phyloP scores from a whole-genome alignment of 345 rosid genomes.

The Leavenworthia alabamica region DNA sequence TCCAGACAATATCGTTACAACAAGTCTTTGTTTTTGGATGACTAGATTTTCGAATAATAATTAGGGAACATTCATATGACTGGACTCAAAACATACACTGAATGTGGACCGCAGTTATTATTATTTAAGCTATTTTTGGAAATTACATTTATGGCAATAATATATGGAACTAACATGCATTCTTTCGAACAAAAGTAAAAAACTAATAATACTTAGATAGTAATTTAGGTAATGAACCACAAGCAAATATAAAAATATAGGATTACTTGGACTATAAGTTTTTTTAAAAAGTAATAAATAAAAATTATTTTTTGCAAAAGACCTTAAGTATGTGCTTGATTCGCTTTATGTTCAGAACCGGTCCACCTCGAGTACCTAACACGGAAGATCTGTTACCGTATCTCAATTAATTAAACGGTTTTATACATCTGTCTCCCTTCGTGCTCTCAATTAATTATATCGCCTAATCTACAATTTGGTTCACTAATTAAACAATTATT shows the following conservation, averaged over 20 bases:
- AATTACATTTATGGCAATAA: background rate
- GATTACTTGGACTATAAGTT: too few species aligned
- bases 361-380: too few species aligned
- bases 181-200: background rate
- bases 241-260: too few species aligned
- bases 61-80: conserved; percentile 15
- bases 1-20: conserved; percentile 29
- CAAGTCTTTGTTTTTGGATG: conserved; percentile 26
- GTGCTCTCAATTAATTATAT: background rate
- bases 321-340: too few species aligned
- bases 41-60: conserved; percentile 9
- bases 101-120: background rate
- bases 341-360: too few species aligned
- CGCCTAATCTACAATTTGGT: conserved; percentile 10
- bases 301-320: too few species aligned
- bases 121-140: conserved; percentile 21
- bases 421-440: conserved; percentile 14
- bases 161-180: conserved; percentile 7
- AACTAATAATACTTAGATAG: background rate
- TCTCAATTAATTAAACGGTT: conserved; percentile 24
- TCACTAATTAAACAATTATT: conserved; percentile 12
- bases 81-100: conserved; percentile 24
- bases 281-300: too few species aligned
- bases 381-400: conserved; percentile 36
- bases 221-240: conserved; percentile 39